Percentiles rank a stretch among this genome's conserved stretches.
These are phyloP conservation scores for Lablab purpureus DNA, from an alignment of 306 rosid species.

Conservation along the genomic window DNA sequence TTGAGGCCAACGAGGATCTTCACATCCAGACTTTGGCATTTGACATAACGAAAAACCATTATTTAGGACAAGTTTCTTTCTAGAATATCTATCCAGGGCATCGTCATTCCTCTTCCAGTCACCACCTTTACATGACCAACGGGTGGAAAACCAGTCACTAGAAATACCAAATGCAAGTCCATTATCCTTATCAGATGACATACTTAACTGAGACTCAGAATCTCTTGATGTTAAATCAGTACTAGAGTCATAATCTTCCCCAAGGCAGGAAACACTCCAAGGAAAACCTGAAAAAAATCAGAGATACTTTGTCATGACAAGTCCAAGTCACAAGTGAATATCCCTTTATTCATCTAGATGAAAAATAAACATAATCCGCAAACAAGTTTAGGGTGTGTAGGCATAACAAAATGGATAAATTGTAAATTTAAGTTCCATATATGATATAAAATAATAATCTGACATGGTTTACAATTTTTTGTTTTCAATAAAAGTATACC, in stretches of 20 bases:
- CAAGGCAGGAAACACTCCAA: constrained; percentile 50
- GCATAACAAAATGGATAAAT: constrained; percentile 38
- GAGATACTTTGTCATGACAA: constrained; percentile 23
- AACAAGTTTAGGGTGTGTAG: constrained; percentile 25
- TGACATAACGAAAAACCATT: constrained; percentile 84
- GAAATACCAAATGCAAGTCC: constrained; percentile 54
- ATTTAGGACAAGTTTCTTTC: constrained; percentile 87
- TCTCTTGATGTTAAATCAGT: constrained; percentile 55
- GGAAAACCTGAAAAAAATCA: constrained; percentile 63
- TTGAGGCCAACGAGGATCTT: constrained; percentile 95
- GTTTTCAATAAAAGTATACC: constrained; percentile 10
- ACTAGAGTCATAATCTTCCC: constrained; percentile 55
- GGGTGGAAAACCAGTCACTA: constrained; percentile 81
- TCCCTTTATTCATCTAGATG: constrained; percentile 28
- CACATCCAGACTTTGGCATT: constrained; percentile 88
- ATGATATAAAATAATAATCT: neutral
- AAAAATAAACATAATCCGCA: constrained; percentile 24
- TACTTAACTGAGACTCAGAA: constrained; percentile 56
- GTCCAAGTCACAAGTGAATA: constrained; percentile 28
- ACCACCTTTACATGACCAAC: constrained; percentile 99
- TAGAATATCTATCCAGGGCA: constrained; percentile 69
- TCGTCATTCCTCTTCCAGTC: constrained; percentile 98
- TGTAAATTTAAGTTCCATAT: constrained; percentile 37
- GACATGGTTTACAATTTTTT: neutral
- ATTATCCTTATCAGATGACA: constrained; percentile 64